Evolutionary conservation across 2,329 filamentous ascomycete genomes (phyloP), one percentile per base, ranked within the genome.

Genomic region (Colletotrichum eleusines): DNA sequence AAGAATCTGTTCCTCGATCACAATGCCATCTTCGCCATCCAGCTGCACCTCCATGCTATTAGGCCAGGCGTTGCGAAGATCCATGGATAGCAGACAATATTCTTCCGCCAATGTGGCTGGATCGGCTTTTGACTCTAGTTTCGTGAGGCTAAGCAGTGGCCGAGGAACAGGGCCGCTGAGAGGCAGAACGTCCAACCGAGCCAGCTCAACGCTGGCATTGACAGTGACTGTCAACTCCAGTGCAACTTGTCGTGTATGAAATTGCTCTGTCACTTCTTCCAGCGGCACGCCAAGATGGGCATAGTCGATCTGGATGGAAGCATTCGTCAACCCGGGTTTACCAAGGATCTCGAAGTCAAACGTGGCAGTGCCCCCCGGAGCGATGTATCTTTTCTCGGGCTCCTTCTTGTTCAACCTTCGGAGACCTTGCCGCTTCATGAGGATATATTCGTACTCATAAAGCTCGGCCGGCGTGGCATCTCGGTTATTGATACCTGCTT

Each of bases 11-110:
- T 90, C 88, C 58, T 88, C 83, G 1, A 88, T 82, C 2, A 77
- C 75, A 63, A 86, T 80, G 35, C 82, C 84, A 50, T 87, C 84
- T 55, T 87, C 83, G 16, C 84, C 84, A 62, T 88, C 81, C 2
- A 97, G 80, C 35, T 86, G 87, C 3, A 96, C 86, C 8, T 88
- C 85, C 76, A 98, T 88, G 59, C 91, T 90, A 76, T 89, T 93
- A 2, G 94, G 94, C 95, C 95, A 98, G 0, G 92, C 91, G 77
- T 98, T 98, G 66, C 94, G 90, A 35, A 98, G 84, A 80, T 98
- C 95, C 61, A 98, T 84, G 2, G 96, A 84, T 3, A 97, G 82
- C 46, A 97, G 85, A 76, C 94, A 97, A 76, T 94, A 91, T 50
- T 94, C 89, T 7, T 72, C 69, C 33, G 69, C 60, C 16, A 70